Evolutionary conservation across 208 protist species (phyloP).

Genomic region (Sergeia podlipaevii): DNA sequence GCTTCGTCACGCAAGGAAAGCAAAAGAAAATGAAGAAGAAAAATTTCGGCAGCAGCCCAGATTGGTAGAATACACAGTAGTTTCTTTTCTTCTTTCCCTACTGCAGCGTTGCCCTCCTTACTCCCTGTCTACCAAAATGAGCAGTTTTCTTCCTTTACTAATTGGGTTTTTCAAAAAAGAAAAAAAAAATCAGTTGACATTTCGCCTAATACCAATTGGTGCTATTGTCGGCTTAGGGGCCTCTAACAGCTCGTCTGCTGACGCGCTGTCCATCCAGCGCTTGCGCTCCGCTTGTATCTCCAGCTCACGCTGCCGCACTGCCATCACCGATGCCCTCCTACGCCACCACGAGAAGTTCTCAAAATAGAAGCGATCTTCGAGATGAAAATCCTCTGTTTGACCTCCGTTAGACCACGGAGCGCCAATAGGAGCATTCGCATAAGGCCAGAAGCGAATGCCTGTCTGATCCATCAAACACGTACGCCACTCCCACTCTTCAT

Average conservation of each 20-base stretch:
- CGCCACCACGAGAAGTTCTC: slow-evolving; percentile 87
- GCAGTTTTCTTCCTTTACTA: too few relatives aligned
- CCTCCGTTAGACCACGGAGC: slow-evolving; percentile 86
- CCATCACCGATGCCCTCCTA: slow-evolving; percentile 74
- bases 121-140: too few relatives aligned
- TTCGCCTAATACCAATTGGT: slow-evolving; percentile 67
- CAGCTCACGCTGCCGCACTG: slow-evolving; percentile 73
- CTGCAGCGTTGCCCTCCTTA: too few relatives aligned
- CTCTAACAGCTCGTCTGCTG: slow-evolving; percentile 14
- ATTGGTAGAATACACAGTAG: too few relatives aligned
- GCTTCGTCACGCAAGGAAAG: too few relatives aligned
- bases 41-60: too few relatives aligned
- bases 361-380: slow-evolving; percentile 90
- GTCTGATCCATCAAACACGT: slow-evolving; percentile 91
- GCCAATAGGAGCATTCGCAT: slow-evolving; percentile 84
- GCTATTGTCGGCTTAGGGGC: slow-evolving; percentile 74
- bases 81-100: too few relatives aligned
- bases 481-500: slow-evolving; percentile 93
- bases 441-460: slow-evolving; percentile 87
- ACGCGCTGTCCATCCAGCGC: slow-evolving; percentile 58
- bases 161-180: too few relatives aligned
- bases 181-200: too few relatives aligned
- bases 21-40: too few relatives aligned
- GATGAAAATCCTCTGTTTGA: slow-evolving; percentile 89
- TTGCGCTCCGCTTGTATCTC: slow-evolving; percentile 71